Percentiles rank a stretch among this genome's conserved stretches.
These are phyloP conservation scores for Xylaria intraflava DNA, from an alignment of 495 filamentous ascomycete genomes.

Conservation along the genomic window DNA sequence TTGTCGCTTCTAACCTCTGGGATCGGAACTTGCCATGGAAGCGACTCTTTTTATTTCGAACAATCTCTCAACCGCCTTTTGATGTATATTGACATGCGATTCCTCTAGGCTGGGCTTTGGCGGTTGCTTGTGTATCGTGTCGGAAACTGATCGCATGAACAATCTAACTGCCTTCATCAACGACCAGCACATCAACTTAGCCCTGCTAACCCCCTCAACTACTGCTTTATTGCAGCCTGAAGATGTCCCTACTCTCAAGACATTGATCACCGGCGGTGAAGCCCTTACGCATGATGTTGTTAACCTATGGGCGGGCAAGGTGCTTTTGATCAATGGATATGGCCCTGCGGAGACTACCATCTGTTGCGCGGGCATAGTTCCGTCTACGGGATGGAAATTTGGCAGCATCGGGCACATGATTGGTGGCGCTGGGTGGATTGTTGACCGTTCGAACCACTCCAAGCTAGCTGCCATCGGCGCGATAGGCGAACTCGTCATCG, in stretches of 20 bases:
- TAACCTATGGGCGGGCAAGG: conserved; percentile 47
- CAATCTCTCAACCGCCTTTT: no score
- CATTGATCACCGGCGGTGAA: conserved; percentile 47
- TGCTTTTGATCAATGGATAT: conserved; percentile 51
- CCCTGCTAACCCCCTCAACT: conserved; percentile 37
- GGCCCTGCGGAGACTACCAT: conserved; percentile 35
- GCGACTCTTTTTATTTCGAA: no score
- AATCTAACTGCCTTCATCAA: conserved; percentile 24
- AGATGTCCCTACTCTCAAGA: conserved; percentile 39
- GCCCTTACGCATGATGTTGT: conserved; percentile 45
- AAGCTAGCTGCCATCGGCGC: conserved; percentile 22
- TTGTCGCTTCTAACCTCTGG: background rate
- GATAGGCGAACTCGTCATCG: conserved; percentile 48
- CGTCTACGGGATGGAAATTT: background rate
- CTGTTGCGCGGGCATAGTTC: conserved; percentile 1
- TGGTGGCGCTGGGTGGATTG: conserved; percentile 17
- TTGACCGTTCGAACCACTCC: conserved; percentile 9
- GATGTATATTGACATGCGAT: background rate
- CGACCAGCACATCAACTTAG: conserved; percentile 19
- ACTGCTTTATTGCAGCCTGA: conserved; percentile 21
- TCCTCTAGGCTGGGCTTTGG: conserved; percentile 43
- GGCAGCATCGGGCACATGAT: conserved; percentile 17
- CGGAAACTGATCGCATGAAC: conserved; percentile 26
- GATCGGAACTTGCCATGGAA: no score
- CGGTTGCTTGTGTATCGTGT: conserved; percentile 34